Base-by-base conservation (phyloP, 768 basidiomycete genomes). In the Xerocomus potaroensis region DNA sequence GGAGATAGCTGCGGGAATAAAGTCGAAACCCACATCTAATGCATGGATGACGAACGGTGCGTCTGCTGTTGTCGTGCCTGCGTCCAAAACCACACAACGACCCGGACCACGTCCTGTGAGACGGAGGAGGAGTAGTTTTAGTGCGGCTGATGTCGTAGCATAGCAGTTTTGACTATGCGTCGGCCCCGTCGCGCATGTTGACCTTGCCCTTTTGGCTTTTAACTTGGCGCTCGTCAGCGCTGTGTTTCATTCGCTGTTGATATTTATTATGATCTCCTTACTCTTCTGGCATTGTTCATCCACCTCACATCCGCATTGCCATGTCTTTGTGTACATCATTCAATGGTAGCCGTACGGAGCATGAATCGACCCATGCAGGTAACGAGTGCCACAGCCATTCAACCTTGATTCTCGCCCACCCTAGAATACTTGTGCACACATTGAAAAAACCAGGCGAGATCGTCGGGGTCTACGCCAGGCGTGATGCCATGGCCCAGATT, bases 401-500 rank as follows among this genome's bases (percentile, higher is more conserved):
- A n/a, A n/a, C n/a, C 26, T 27, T 27, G 26, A 27, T 27, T 27
- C 10, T 27, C 26, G 26, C 38, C 41, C 12, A 51, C 47, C 21
- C 69, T 61, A 3, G 90, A 91, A 61, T 91, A 88, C 60, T 83
- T 90, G 59, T 86, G 88, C 39, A 92, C 77, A 60, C 91, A 94
- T 65, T 95, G 79, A 51, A 95, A 80, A 74, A 95, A 96, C 81
- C 83, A 95, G 46, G 76, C 73, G 65, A 96, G 72, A 65, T 96
- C 91, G 45, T 97, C 93, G 18, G 95, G 92, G 64, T 96, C 83
- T 12, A 98, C 94, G 21, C 83, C 87, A 10, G 96, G 96, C 4
- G 93, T 96, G 57, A 99, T 94, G 5, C 96, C 96, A 63, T 98
- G 96, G 0, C 96, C 96, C 18, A 99, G 71, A 69, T 98, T 98